Base-by-base conservation (phyloP, 441 rosid genomes). In the Omphalea diandra region DNA sequence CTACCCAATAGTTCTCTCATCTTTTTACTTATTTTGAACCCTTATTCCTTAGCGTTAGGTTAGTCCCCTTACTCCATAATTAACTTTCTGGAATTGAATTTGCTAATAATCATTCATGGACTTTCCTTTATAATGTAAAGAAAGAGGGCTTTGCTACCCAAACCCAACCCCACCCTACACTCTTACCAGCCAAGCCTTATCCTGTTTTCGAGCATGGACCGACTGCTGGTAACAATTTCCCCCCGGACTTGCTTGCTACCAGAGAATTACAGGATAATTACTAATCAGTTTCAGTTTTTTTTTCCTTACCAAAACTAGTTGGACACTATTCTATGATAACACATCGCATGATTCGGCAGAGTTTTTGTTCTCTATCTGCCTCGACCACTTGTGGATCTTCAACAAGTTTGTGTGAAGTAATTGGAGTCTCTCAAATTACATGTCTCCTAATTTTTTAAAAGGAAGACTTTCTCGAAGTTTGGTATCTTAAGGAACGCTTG, bases 131-230 rank as follows among this genome's bases (percentile, higher is more conserved):
- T 12, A 27, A 55, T 55, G 54, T 1, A 36, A 33, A 47, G 3
- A 47, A 0, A 9, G 20, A 20, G 27, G 65, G 26, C 22, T 8
- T 24, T 35, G 47, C 49, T 10, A 5, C 62, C 24, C 31, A 52
- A 56, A 43, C 18, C 3, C 10, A 54, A 36, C 38, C 35, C 67
- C 20, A 36, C 67, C n/a, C 59, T 70, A 27, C 0, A 6, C 31
- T 52, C 41, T 29, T 40, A 7, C 50, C 2, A 2, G 12, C 5
- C 10, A 17, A 22, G 27, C 12, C 66, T 58, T 58, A 73, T 73
- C 71, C 61, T 65, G 71, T 58, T 65, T 38, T 18, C 18, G n/a
- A 57, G 44, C 29, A 26, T 31, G 55, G 18, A 41, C 46, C 63
- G 40, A 38, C 44, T 9, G 3, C 14, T 7, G n/a, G 9, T 4